Percentiles rank a stretch among this genome's conserved stretches.
These are phyloP conservation scores for Lolium perenne DNA, from an alignment of 176 grass and related monocot genomes.

Conservation along the genomic window DNA sequence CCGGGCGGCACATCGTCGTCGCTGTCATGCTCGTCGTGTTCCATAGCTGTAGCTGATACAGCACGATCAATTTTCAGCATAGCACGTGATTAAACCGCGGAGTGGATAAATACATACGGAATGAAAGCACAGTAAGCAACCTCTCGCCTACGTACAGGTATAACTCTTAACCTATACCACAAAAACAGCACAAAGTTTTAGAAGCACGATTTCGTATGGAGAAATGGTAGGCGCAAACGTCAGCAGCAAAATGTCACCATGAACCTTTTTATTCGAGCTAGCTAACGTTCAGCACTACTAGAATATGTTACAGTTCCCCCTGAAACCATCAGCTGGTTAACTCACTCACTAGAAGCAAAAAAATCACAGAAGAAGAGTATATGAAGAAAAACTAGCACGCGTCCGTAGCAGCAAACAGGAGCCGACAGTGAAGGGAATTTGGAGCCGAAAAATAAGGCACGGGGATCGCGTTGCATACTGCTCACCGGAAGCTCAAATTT, in stretches of 20 bases:
- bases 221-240: neutral
- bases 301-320: neutral
- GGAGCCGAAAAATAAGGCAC: neutral
- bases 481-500: neutral
- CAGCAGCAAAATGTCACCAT: neutral
- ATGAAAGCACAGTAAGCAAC: neutral
- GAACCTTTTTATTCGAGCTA: neutral
- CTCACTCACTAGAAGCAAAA: neutral
- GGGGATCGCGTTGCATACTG: conserved; percentile 12
- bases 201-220: conserved; percentile 4
- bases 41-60: conserved; percentile 42
- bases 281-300: neutral
- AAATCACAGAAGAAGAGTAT: neutral
- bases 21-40: conserved; percentile 49
- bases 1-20: conserved; percentile 39
- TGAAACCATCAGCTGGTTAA: neutral
- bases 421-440: neutral
- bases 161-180: neutral
- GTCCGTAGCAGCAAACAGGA: neutral
- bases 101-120: neutral
- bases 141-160: neutral
- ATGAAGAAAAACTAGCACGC: neutral
- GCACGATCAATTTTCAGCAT: neutral
- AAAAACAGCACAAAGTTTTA: neutral
- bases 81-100: neutral